phyloP scores from a whole-genome alignment of 2,329 filamentous ascomycete genomes.

The Helotiales sp. region DNA sequence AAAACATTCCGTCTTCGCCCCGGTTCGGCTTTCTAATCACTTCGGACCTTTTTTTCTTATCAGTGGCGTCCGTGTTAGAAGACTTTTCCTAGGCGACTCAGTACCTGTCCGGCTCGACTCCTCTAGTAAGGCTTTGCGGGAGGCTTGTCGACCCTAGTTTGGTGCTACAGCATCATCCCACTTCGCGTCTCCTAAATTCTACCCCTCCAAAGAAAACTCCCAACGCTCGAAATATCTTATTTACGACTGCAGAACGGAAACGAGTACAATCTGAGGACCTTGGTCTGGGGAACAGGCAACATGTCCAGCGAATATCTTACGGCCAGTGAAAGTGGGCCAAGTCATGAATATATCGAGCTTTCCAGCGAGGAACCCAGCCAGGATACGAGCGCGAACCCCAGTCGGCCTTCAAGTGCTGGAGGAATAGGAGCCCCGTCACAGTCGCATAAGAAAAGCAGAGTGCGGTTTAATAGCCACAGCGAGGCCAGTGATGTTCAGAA shows the following conservation, averaged over 20 bases:
- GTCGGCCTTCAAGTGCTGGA: constrained; percentile 36
- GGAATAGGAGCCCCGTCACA: constrained; percentile 21
- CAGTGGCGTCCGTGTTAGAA: constrained; percentile 13
- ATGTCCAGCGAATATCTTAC: constrained; percentile 36
- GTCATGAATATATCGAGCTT: constrained; percentile 28
- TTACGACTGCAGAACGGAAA: background rate
- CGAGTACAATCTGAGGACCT: background rate
- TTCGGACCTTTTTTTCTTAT: constrained; percentile 18
- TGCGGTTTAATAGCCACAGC: constrained; percentile 42
- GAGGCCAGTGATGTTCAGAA: constrained; percentile 42
- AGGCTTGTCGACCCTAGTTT: background rate
- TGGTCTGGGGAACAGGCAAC: background rate
- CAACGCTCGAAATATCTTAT: background rate
- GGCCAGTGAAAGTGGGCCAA: constrained; percentile 28
- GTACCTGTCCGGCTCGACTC: background rate
- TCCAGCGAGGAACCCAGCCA: constrained; percentile 30
- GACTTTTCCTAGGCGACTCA: constrained; percentile 2
- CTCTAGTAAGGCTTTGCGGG: constrained; percentile 1
- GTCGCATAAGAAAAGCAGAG: constrained; percentile 34
- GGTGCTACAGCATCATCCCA: background rate
- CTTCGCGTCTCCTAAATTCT: background rate
- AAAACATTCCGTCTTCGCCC: background rate
- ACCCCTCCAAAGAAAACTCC: constrained; percentile 8
- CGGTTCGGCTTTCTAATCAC: background rate
- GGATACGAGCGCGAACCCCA: constrained; percentile 33